Evolutionary conservation across 768 basidiomycete genomes (phyloP), one percentile per base, ranked within the genome.

Genomic region (Mycena amicta): DNA sequence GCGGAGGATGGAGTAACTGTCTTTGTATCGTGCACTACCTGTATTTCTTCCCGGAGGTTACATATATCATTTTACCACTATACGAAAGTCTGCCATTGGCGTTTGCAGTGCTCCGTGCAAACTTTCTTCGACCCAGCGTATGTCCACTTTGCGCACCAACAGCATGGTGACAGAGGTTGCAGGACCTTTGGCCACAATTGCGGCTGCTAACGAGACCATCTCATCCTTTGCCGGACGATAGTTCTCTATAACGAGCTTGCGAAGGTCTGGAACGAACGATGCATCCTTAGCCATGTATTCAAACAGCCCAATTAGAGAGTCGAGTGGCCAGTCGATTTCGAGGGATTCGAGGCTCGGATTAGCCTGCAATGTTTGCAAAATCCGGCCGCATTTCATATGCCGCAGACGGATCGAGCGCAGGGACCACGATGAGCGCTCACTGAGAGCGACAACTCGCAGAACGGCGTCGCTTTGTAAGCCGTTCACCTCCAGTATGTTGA

Each of bases 1-100:
- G 70, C 79, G 93, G 63, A 77, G 84, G 62, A 88, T 90, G 85
- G 90, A 90, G 5, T 49, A 28, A 29, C 43, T 45, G 33, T n/a
- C n/a, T 37, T 37, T 18, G 33, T 37, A 37, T 18, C 8, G 33
- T 37, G 18, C 33, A 37, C 33, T 37, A 37, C n/a, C n/a, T n/a
- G n/a, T n/a, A n/a, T n/a, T n/a, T n/a, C n/a, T n/a, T n/a, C n/a
- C n/a, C n/a, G n/a, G n/a, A n/a, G n/a, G n/a, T n/a, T n/a, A n/a
- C n/a, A n/a, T n/a, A n/a, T n/a, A n/a, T n/a, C n/a, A n/a, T n/a
- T n/a, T n/a, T n/a, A n/a, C n/a, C n/a, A n/a, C n/a, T n/a, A n/a
- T n/a, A n/a, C n/a, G n/a, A n/a, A n/a, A n/a, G n/a, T n/a, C n/a
- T n/a, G n/a, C n/a, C n/a, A n/a, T n/a, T n/a, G n/a, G n/a, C n/a